Conservation (phyloP, 257 asterid genomes). For the Coffea eugenioides region DNA sequence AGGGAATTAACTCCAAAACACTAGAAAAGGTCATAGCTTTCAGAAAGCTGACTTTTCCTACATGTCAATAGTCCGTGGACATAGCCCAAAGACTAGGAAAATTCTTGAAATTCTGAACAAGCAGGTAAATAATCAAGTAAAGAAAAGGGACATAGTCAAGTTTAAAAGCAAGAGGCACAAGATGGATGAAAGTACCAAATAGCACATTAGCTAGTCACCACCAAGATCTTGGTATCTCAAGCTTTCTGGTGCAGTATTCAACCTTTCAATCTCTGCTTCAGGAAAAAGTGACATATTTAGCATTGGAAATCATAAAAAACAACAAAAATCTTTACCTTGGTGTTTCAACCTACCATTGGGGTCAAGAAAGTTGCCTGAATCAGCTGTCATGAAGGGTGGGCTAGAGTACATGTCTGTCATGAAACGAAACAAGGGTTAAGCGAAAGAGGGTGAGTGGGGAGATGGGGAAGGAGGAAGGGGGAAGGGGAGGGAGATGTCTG, state of each 20-base stretch:
- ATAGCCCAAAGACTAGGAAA: not conserved
- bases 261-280: slow-evolving; percentile 58
- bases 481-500: not conserved
- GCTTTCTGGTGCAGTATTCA: slow-evolving; percentile 50
- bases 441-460: not conserved
- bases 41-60: too few species aligned
- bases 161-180: not conserved
- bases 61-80: too few species aligned
- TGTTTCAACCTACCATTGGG: slow-evolving; percentile 50
- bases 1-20: not conserved
- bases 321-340: slow-evolving; percentile 13
- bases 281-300: slow-evolving; percentile 14
- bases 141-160: not conserved
- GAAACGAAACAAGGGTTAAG: slow-evolving; percentile 19
- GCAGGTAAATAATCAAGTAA: not conserved
- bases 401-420: slow-evolving; percentile 54
- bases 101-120: not conserved
- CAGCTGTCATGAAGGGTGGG: slow-evolving; percentile 51
- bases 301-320: not conserved
- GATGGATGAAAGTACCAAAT: not conserved
- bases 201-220: slow-evolving; percentile 36
- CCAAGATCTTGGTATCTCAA: slow-evolving; percentile 50
- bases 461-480: too few species aligned
- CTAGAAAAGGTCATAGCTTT: not conserved
- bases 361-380: slow-evolving; percentile 54